Conservation (phyloP, 148 eudicot species). For the Chenopodium berlandieri region DNA sequence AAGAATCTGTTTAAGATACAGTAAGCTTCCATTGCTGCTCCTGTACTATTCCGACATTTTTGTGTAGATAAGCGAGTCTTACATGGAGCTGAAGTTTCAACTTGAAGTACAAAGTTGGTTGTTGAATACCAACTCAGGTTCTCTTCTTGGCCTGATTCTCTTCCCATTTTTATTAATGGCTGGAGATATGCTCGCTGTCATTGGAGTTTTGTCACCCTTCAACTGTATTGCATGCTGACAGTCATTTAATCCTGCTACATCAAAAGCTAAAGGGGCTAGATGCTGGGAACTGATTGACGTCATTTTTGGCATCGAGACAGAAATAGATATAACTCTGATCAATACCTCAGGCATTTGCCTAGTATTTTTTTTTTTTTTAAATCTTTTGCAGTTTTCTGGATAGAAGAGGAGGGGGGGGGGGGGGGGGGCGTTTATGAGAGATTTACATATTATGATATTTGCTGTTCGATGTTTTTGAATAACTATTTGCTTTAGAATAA, state of each 20-base stretch:
- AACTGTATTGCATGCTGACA: background rate
- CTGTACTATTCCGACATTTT: background rate
- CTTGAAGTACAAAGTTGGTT: background rate
- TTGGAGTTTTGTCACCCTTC: background rate
- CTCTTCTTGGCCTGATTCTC: background rate
- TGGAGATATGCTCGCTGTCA: background rate
- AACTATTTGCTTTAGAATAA: background rate
- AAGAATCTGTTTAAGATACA: constrained; percentile 70
- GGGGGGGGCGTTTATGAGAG: background rate
- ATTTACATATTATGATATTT: background rate
- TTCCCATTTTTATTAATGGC: background rate
- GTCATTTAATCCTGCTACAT: background rate
- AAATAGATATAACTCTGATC: background rate
- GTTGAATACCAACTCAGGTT: background rate
- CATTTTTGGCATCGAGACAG: background rate
- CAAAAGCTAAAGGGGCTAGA: background rate
- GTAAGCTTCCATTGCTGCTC: constrained; percentile 22
- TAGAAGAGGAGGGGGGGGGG: background rate
- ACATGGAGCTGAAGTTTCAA: background rate
- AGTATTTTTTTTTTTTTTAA: no score
- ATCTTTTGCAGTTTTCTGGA: background rate
- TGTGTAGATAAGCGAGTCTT: constrained; percentile 17
- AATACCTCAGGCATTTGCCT: background rate
- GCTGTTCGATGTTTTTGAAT: background rate
- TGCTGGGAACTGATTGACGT: background rate